A percentile compares a stretch with the other conserved stretches of the same genome.
These are phyloP conservation scores for Jatropha multifida DNA, from an alignment of 441 rosid species.

Conservation along the genomic window DNA sequence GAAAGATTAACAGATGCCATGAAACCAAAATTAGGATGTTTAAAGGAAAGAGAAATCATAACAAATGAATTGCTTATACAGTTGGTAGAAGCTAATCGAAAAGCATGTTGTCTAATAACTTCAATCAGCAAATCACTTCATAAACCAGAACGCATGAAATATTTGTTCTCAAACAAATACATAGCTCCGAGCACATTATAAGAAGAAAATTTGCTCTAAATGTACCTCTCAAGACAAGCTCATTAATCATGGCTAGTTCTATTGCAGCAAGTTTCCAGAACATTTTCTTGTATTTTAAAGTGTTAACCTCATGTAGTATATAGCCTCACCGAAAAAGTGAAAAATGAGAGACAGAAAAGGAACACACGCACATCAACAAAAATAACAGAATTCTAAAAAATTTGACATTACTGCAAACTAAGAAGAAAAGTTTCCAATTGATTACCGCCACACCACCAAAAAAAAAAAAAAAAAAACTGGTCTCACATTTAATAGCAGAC, in stretches of 20 bases:
- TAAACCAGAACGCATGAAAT: neutral
- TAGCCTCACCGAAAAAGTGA: too few relatives aligned
- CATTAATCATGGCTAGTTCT: neutral
- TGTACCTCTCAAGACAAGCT: neutral
- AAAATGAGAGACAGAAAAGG: neutral
- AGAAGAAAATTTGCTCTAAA: neutral
- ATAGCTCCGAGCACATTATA: neutral
- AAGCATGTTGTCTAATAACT: conserved; percentile 4
- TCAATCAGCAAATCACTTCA: neutral
- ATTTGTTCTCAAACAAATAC: neutral
- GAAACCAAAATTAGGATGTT: conserved; percentile 11
- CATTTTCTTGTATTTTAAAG: neutral
- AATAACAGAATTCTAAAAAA: neutral
- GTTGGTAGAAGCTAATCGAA: neutral
- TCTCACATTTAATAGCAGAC: neutral
- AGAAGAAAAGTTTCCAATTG: neutral
- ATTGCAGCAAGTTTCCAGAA: neutral
- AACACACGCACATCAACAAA: neutral
- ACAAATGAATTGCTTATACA: neutral
- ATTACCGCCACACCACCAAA: neutral
- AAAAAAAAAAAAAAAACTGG: neutral
- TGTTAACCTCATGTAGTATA: too few relatives aligned
- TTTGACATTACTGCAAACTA: too few relatives aligned
- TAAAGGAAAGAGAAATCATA: neutral
- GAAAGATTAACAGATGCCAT: conserved; percentile 15